Conservation (phyloP, 495 filamentous ascomycete species). For the Penicillium arizonense region DNA sequence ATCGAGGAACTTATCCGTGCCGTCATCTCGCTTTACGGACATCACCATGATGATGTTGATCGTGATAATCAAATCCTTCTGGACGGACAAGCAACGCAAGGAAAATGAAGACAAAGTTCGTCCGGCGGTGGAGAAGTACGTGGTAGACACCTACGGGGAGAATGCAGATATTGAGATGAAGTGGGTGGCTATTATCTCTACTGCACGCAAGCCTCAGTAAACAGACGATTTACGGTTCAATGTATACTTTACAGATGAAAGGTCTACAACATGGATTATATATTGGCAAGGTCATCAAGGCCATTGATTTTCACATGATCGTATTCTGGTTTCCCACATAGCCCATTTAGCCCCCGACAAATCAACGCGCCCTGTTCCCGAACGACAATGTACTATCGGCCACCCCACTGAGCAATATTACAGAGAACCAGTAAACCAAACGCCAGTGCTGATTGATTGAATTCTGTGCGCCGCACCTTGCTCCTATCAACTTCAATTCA, state of each 20-base stretch:
- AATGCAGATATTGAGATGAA: constrained; percentile 28
- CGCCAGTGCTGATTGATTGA: constrained; percentile 33
- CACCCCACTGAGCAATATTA: constrained; percentile 25
- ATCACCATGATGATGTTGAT: constrained; percentile 29
- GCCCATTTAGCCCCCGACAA: constrained; percentile 26
- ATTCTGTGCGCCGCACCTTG: constrained; percentile 8
- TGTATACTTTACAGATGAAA: not conserved
- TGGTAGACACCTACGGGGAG: constrained; percentile 30
- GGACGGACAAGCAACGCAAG: constrained; percentile 33
- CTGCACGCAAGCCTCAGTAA: constrained; percentile 25
- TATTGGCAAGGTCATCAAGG: constrained; percentile 21
- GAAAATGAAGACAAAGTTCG: constrained; percentile 19
- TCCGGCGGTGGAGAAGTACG: constrained; percentile 26
- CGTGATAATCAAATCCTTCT: constrained; percentile 23
- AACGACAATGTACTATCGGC: constrained; percentile 26
- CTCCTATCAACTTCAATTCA: constrained; percentile 21
- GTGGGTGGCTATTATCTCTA: constrained; percentile 36
- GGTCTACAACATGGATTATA: not conserved
- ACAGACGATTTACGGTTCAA: not conserved
- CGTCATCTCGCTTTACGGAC: constrained; percentile 27
- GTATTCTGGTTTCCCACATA: constrained; percentile 27
- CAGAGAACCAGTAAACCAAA: constrained; percentile 35
- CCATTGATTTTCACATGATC: constrained; percentile 26
- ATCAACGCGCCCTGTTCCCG: constrained; percentile 27
- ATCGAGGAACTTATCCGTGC: constrained; percentile 15